Conservation (phyloP, 805 yeast genomes). For the Debaryomyces hansenii region DNA sequence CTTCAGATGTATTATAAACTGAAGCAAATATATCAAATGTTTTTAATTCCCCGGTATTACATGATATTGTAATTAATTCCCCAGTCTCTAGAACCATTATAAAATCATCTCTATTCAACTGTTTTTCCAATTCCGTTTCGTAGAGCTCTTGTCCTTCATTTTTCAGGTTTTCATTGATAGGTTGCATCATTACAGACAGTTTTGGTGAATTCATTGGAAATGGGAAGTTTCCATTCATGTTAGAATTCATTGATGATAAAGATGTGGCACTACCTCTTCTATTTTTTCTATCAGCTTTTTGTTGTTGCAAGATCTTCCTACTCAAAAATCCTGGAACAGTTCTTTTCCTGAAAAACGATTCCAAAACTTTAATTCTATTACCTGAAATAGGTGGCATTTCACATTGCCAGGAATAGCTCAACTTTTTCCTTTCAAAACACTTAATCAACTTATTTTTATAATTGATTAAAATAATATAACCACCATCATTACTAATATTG, state of each 20-base stretch:
- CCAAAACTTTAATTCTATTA: conserved; percentile 42
- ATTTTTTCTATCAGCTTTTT: conserved; percentile 12
- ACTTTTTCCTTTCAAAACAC: conserved; percentile 58
- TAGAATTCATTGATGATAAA: conserved; percentile 13
- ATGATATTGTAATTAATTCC: conserved; percentile 46
- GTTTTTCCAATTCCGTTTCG: background rate
- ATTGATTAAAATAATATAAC: conserved; percentile 55
- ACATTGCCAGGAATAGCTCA: conserved; percentile 59
- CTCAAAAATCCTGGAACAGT: conserved; percentile 49
- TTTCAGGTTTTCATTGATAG: conserved; percentile 7
- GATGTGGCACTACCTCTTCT: conserved; percentile 37
- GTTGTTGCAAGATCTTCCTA: conserved; percentile 28
- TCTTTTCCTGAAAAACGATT: conserved; percentile 59
- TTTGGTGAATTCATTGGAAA: conserved; percentile 17
- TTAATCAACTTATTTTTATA: conserved; percentile 50
- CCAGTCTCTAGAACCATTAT: conserved; percentile 56
- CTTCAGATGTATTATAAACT: conserved; percentile 14
- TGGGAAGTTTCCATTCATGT: conserved; percentile 36
- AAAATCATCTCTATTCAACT: conserved; percentile 44
- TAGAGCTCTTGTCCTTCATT: conserved; percentile 6
- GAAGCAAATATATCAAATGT: conserved; percentile 23
- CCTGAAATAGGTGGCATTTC: conserved; percentile 32
- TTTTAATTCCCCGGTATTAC: conserved; percentile 47
- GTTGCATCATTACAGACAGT: conserved; percentile 5
- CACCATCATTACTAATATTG: conserved; percentile 59